Evolutionary conservation across 2,329 filamentous ascomycete species (phyloP), one percentile per base, ranked within the genome.

Genomic region (Ramularia endophylla): DNA sequence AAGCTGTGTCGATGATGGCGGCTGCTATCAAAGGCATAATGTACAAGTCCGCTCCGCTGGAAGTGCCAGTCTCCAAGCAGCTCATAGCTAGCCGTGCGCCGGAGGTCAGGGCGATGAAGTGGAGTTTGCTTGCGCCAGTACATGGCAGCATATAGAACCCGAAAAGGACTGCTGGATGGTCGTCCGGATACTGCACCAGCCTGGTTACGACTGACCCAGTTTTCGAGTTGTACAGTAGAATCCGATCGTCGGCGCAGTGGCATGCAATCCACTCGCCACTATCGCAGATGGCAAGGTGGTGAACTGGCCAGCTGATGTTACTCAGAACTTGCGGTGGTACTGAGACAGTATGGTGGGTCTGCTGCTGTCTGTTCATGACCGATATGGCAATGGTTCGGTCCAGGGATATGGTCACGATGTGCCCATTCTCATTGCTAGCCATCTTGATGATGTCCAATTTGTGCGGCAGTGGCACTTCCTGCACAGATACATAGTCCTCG

Each of bases 381-480:
- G 52, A 48, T 8, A 60, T 41, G 3, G 48, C 73, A 11, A 87
- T 79, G 8, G 72, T 69, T 35, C 83, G 74, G 55, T 90, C 86
- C 1, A 90, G 67, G 0, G 81, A 82, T 27, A 85, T 73, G 2
- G 83, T 85, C 4, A 82, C 75, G 16, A 89, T 64, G 38, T 82
- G 72, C 0, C 83, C 83, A 38, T 77, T 75, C 1, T 73, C 66
- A 5, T 78, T 83, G 12, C 80, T 72, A 4, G 72, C 22, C 45
- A 90, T 64, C 57, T 81, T 74, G 9, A 78, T 77, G 28, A 90
- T 71, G 55, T 90, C 85, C 9, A 90, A 70, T 5, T 68, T 64
- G 56, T 90, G 86, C 0, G 81, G 81, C 11, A 73, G 70, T 18
- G 69, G 68, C 8, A 88, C 59, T 2, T 77, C 78, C 37, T 74